Evolutionary conservation across 805 yeast species (phyloP), one percentile per base, ranked within the genome.

Genomic region (Hanseniaspora thailandica): DNA sequence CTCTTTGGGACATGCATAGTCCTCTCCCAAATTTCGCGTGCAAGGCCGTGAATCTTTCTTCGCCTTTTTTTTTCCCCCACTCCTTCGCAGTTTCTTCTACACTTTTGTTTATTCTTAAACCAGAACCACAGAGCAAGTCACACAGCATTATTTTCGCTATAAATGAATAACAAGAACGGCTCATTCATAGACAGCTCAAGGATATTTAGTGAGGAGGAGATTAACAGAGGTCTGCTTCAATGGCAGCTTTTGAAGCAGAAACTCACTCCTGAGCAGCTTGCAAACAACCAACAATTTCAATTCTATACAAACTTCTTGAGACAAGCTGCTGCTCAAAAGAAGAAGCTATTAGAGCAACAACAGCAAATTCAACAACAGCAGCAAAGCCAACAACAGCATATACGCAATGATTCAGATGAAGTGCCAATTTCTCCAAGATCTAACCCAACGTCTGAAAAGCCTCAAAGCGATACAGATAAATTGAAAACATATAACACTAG

Each of bases 181-280:
- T 33, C 50, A 20, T 47, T 47, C n/a, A 19, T 47, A 20, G 52
- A 47, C 15, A 49, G 30, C 10, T 36, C 46, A 20, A 53, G 52
- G 39, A 64, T 61, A 45, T 60, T 64, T 20, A 61, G 68, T 12
- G 65, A 62, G 39, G 70, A 67, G 39, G 70, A 67, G 41, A 62
- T 67, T n/a, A 66, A 66, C 46, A 62, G 70, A 39, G 66, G 69
- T 36, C 31, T 47, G 25, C 39, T 57, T 50, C 62, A 69, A 55
- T 67, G 70, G 70, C 70, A 67, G 51, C 69, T 66, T 44, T 50
- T 67, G 43, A 62, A 68, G 10, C 65, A 63, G 34, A 66, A 66
- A 39, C 69, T 66, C 35, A 67, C 69, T 20, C 66, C 64, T 36
- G 47, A 33, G 12, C 65, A 65, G 49, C 68, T 66, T 0, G 63